phyloP scores from a whole-genome alignment of 176 grass and related monocot species.

The Paspalum vaginatum region DNA sequence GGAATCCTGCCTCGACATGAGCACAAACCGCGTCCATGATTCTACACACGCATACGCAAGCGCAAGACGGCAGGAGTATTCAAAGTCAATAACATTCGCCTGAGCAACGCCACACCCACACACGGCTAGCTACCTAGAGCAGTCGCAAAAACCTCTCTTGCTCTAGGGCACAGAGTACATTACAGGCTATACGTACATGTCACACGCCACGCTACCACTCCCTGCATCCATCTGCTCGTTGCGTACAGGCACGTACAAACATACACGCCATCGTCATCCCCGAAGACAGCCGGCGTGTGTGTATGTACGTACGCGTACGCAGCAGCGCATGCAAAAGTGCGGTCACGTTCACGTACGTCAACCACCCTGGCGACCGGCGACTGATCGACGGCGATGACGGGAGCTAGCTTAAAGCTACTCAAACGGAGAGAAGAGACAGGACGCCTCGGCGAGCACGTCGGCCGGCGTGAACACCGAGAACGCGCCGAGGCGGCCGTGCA shows the following conservation, averaged over 20 bases:
- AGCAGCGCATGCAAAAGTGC: neutral
- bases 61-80: neutral
- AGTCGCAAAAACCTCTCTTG: conserved; percentile 27
- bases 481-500: conserved; percentile 49
- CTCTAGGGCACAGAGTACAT: conserved; percentile 4
- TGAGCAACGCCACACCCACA: neutral
- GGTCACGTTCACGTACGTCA: conserved; percentile 10
- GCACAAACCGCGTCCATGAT: neutral
- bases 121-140: neutral
- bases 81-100: neutral
- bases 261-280: conserved; percentile 17
- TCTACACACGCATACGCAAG: neutral
- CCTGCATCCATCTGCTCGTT: neutral
- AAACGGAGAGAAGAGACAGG: conserved; percentile 63
- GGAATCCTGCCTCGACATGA: neutral
- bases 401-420: conserved; percentile 36
- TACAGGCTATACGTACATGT: neutral
- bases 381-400: too few relatives aligned
- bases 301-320: conserved; percentile 60
- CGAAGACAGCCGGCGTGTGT: neutral
- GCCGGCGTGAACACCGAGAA: conserved; percentile 50
- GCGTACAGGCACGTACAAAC: conserved; percentile 52
- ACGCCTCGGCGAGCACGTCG: conserved; percentile 48
- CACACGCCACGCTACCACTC: neutral
- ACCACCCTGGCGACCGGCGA: neutral